Evolutionary conservation across 805 yeast genomes (phyloP).

Genomic region (Starmerella bombi): DNA sequence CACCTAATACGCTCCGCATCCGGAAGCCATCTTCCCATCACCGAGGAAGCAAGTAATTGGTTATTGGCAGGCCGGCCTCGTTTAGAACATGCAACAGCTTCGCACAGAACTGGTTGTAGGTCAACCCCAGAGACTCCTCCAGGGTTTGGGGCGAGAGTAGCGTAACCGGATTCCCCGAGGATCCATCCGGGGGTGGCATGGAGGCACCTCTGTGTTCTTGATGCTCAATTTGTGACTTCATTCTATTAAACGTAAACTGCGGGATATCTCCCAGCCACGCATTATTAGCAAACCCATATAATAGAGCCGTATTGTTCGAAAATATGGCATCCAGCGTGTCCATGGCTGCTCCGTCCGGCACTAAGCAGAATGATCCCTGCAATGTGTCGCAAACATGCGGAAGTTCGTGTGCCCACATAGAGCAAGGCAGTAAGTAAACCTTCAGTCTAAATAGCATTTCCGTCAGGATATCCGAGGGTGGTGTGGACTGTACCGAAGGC

Average conservation of each 20-base stretch:
- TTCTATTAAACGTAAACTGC: no score
- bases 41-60: slow-evolving; percentile 4
- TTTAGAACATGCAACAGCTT: slow-evolving; percentile 10
- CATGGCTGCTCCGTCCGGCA: background rate
- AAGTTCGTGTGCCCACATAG: slow-evolving; percentile 8
- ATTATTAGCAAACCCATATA: slow-evolving; percentile 12
- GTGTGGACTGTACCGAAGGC: no score
- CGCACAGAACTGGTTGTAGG: slow-evolving; percentile 6
- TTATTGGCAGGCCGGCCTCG: slow-evolving; percentile 3
- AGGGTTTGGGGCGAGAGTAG: slow-evolving; percentile 9
- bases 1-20: slow-evolving; percentile 9
- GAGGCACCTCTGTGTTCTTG: slow-evolving; percentile 1
- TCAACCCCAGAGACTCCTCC: background rate
- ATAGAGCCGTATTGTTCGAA: background rate
- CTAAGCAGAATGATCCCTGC: slow-evolving; percentile 15
- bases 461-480: no score
- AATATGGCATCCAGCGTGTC: slow-evolving; percentile 1
- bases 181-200: background rate
- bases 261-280: slow-evolving; percentile 18
- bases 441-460: no score
- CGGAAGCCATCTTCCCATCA: slow-evolving; percentile 7
- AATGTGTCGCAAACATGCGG: slow-evolving; percentile 14
- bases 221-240: slow-evolving; percentile 7
- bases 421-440: slow-evolving; percentile 11
- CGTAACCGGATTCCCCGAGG: background rate